Evolutionary conservation across 2,329 filamentous ascomycete species (phyloP).

Genomic region (Diaporthe australafricana): DNA sequence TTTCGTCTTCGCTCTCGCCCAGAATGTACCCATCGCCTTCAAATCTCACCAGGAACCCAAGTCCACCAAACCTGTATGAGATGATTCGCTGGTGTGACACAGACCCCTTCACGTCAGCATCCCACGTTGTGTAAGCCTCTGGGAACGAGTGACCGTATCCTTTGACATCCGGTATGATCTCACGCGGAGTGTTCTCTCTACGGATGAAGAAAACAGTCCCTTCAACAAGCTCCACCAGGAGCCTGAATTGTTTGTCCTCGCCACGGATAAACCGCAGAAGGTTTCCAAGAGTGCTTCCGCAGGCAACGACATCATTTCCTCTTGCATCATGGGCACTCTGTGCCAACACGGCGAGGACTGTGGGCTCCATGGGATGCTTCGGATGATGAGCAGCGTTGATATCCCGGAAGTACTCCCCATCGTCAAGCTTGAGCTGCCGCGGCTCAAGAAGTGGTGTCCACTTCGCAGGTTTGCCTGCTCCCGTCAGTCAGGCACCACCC

Average conservation of each 20-base stretch:
- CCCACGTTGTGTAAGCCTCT: constrained; percentile 75
- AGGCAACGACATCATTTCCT: constrained; percentile 67
- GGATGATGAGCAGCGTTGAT: constrained; percentile 63
- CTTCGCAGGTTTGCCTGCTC: constrained; percentile 58
- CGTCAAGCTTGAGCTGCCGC: constrained; percentile 55
- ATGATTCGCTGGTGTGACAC: constrained; percentile 72
- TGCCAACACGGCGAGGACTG: constrained; percentile 52
- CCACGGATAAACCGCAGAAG: constrained; percentile 67
- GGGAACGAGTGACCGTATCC: constrained; percentile 77
- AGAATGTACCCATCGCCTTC: constrained; percentile 68
- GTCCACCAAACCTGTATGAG: constrained; percentile 65
- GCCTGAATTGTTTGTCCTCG: constrained; percentile 63
- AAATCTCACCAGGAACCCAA: constrained; percentile 65
- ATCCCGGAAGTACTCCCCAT: constrained; percentile 64
- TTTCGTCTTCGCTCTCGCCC: not conserved
- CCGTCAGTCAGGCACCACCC: constrained; percentile 27
- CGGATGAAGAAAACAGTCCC: constrained; percentile 72
- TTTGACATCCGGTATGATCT: constrained; percentile 63
- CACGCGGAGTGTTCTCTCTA: constrained; percentile 68
- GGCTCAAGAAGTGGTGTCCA: constrained; percentile 58
- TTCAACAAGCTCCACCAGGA: constrained; percentile 66
- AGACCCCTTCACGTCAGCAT: constrained; percentile 62
- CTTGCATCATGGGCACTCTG: constrained; percentile 49
- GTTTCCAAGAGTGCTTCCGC: constrained; percentile 70
- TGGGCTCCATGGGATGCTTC: constrained; percentile 62